Conservation (phyloP, 805 yeast species). For the Pichia sporocuriosa region DNA sequence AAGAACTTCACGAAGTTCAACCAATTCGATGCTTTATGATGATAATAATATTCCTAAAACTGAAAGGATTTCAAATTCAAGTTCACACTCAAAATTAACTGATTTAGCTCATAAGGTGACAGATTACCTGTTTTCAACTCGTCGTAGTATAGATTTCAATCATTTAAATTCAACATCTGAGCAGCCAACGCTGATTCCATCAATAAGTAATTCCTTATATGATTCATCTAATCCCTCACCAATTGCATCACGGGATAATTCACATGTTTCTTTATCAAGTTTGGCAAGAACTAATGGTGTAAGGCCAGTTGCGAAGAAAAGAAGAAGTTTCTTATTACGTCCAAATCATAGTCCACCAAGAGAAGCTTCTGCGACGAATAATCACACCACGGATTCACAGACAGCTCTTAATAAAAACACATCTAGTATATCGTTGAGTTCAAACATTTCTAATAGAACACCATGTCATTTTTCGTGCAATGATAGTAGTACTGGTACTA, state of each 20-base stretch:
- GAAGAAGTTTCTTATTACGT: conserved; percentile 9
- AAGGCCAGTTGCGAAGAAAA: conserved; percentile 6
- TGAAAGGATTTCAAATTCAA: background rate
- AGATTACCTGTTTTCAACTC: conserved; percentile 20
- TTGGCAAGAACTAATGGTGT: conserved; percentile 14
- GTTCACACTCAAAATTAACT: conserved; percentile 21
- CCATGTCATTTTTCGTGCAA: conserved; percentile 5
- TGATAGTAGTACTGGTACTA: background rate
- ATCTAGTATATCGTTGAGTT: conserved; percentile 7
- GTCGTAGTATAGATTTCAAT: conserved; percentile 14
- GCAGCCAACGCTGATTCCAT: background rate
- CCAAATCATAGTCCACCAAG: conserved; percentile 10
- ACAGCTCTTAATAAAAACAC: background rate
- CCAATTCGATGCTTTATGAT: background rate
- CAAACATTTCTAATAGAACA: background rate
- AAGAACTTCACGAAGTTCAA: conserved; percentile 6
- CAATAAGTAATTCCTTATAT: background rate
- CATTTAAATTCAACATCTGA: conserved; percentile 1
- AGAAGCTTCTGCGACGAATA: too few relatives aligned
- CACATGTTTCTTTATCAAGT: conserved; percentile 23
- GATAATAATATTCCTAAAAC: background rate
- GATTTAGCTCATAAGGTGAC: conserved; percentile 27
- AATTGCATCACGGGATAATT: conserved; percentile 18
- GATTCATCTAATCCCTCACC: conserved; percentile 15
- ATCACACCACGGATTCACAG: too few relatives aligned